Evolutionary conservation across 2,329 filamentous ascomycete species (phyloP).

Genomic region (Hymenoscyphus occultus): DNA sequence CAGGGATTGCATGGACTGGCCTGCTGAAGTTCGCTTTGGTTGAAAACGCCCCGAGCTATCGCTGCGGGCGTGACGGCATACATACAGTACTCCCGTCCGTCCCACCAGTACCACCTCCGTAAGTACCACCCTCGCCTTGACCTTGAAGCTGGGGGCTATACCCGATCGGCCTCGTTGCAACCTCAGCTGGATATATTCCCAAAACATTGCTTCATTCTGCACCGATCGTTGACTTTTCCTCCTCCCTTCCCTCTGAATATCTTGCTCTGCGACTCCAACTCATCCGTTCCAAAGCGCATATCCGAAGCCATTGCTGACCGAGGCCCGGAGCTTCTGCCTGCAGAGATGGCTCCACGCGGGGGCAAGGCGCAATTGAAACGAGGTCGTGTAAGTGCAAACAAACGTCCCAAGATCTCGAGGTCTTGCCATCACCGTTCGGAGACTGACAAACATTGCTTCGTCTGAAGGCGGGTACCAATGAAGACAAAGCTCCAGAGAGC

Average conservation of each 20-base stretch:
- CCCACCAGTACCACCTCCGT: background rate
- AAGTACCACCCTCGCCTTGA: too few relatives aligned
- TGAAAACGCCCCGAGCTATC: background rate
- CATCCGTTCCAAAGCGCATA: background rate
- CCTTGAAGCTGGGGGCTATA: constrained; percentile 6
- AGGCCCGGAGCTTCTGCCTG: constrained; percentile 15
- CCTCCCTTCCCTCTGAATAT: background rate
- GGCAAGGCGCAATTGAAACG: constrained; percentile 88
- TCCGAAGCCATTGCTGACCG: background rate
- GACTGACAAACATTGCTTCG: constrained; percentile 6
- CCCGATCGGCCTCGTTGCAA: constrained; percentile 12
- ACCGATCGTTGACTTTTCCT: constrained; percentile 3
- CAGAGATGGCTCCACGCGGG: constrained; percentile 47
- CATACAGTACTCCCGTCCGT: background rate
- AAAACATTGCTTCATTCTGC: constrained; percentile 12
- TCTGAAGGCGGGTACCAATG: constrained; percentile 9
- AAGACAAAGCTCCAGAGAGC: constrained; percentile 25
- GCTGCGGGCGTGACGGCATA: background rate
- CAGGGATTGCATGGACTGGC: background rate
- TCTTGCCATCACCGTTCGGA: constrained; percentile 11
- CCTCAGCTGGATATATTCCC: background rate
- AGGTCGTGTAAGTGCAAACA: constrained; percentile 57
- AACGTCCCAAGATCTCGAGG: constrained; percentile 15
- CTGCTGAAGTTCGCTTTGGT: background rate
- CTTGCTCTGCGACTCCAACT: background rate